Base-by-base conservation (phyloP, 2,329 filamentous ascomycete species). In the Aspergillus pseudonomiae region DNA sequence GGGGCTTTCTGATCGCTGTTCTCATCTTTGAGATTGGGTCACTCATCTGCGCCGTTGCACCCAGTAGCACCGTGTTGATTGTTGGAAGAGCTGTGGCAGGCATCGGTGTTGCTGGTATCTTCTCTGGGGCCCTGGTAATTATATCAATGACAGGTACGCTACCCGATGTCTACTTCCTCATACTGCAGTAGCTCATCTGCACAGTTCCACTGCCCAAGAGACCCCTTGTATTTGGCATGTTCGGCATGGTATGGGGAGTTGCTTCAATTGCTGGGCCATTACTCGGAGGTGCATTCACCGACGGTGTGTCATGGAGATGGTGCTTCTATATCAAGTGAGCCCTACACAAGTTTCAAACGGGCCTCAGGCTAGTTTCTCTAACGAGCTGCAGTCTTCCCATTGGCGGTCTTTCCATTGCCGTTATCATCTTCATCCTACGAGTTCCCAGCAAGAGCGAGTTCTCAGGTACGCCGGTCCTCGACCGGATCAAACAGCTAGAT, bases 181-280 rank as follows among this genome's bases (percentile, higher is more conserved):
- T 14, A 24, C 11, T n/a, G 6, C 46, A 19, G 30, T 57, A 30
- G 26, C 26, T 60, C 57, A 54, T 71, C 70, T 32, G 3, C 11
- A n/a, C 32, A 7, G 81, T 88, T 55, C 85, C 86, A 5, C 79
- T 88, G 10, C 74, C 81, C 9, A 84, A 85, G 68, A 79, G 86
- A 9, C 36, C 86, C 82, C 65, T 75, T 2, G 73, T 71, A 26
- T 73, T 75, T 26, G 74, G 73, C 0, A 71, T 87, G 46, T 79
- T 87, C 46, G 83, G 83, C 12, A 83, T 80, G 57, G 85, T 87
- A 78, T 88, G 83, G 74, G 86, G 85, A 19, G 80, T 88, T 57
- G 84, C 84, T 0, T 76, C 76, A 6, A 75, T 81, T 48, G 71
- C 77, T 32, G 78, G 77, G 4, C 79, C 79, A 4, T 70, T 80